Evolutionary conservation across 495 filamentous ascomycete genomes (phyloP), one percentile per base, ranked within the genome.

Genomic region (Xylaria bambusicola): DNA sequence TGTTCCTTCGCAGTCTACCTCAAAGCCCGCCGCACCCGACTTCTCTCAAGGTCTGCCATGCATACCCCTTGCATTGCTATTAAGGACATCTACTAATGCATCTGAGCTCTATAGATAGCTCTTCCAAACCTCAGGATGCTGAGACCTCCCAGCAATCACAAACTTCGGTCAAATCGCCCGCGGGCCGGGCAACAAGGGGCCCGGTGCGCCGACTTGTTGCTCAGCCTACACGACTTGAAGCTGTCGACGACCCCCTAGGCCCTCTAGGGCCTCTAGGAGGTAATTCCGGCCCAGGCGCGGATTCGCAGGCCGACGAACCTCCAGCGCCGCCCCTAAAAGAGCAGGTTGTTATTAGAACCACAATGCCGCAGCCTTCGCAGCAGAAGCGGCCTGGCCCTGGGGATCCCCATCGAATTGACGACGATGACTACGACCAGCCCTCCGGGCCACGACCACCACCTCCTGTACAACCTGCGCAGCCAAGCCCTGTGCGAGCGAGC

Each of bases 281-380:
- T 41, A 63, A 68, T 58, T 73, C 77, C 46, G 71, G 72, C 42
- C 73, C 53, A 53, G 71, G 61, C 45, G 72, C 68, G 17, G 66
- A 71, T 46, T 53, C 63, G 46, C 68, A 67, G 66, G 62, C 71
- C 38, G 89, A 93, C 56, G 78, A 87, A 52, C 92, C 93, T n/a
- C 94, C 94, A 15, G 84, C 80, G 48, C 94, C 93, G 21, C 94
- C 94, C 7, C 85, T 88, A 66, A 98, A 98, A 76, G 93, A 97
- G 76, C 80, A 84, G 53, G 77, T 83, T 48, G 77, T 82, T 4
- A 76, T 81, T 52, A 82, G 86, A 60, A 85, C 80, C 63, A 79
- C 82, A 15, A 69, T 81, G 69, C 68, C 75, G 21, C 65, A 45
- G 41, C 44, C 47, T 31, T 60, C 59, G 58, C 66, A 52, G 44